These are phyloP conservation scores for Myriosclerotinia duriaeana DNA, from an alignment of 2,329 filamentous ascomycete species.

Conservation along the genomic window DNA sequence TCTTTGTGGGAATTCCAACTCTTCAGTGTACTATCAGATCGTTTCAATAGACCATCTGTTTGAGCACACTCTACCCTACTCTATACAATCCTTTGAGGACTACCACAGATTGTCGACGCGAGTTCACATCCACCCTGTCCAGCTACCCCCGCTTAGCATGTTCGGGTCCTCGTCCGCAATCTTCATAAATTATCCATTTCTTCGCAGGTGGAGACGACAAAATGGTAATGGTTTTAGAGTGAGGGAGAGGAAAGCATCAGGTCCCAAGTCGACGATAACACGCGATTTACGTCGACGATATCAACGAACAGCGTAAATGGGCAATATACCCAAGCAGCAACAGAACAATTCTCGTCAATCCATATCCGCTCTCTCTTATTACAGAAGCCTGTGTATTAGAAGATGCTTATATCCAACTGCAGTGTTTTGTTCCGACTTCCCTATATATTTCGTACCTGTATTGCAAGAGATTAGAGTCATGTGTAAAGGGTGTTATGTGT, in stretches of 20 bases:
- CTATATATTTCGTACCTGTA: neutral
- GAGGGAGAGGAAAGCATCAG: too few species aligned
- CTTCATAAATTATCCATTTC: neutral
- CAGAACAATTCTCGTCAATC: neutral
- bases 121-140: neutral
- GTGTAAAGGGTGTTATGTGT: too few species aligned
- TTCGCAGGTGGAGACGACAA: neutral
- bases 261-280: too few species aligned
- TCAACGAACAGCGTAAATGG: too few species aligned
- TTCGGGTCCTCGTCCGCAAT: fast-evolving
- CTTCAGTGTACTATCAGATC: too few species aligned
- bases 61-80: too few species aligned
- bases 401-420: neutral
- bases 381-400: too few species aligned
- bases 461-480: too few species aligned
- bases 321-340: neutral
- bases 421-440: neutral
- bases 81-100: neutral
- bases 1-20: too few species aligned
- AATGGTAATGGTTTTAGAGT: neutral
- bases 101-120: neutral
- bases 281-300: too few species aligned
- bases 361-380: neutral
- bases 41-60: too few species aligned
- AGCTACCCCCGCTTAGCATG: too few species aligned